These are phyloP conservation scores for Hymenoscyphus albidus DNA, from an alignment of 2,329 filamentous ascomycete genomes.

Conservation along the genomic window DNA sequence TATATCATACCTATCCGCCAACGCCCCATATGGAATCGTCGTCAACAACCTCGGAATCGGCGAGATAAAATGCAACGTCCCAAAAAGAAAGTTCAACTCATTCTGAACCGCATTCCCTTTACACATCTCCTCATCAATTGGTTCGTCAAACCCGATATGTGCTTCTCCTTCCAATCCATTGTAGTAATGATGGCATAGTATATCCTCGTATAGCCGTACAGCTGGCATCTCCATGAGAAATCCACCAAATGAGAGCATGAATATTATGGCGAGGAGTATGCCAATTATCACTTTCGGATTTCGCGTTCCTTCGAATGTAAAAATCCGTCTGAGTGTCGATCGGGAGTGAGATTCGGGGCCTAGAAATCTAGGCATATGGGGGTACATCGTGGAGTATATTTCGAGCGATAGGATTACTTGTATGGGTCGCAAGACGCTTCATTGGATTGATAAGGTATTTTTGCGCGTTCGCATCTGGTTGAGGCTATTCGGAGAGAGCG, in stretches of 20 bases:
- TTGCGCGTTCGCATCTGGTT: neutral
- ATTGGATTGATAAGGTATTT: neutral
- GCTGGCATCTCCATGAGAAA: conserved; percentile 35
- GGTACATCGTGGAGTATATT: neutral
- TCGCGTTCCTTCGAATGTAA: conserved; percentile 17
- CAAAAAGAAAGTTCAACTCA: conserved; percentile 37
- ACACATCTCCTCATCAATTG: conserved; percentile 38
- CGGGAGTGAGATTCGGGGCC: neutral
- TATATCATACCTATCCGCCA: conserved; percentile 36
- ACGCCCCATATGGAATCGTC: conserved; percentile 39
- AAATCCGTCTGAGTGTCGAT: neutral
- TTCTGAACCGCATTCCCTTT: conserved; percentile 39
- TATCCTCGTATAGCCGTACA: conserved; percentile 39
- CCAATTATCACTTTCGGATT: conserved; percentile 33
- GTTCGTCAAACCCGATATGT: conserved; percentile 23
- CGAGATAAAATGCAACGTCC: conserved; percentile 32
- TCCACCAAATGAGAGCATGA: conserved; percentile 32
- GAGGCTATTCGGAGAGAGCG: neutral
- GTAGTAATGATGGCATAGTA: conserved; percentile 40
- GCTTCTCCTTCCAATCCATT: conserved; percentile 23
- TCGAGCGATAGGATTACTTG: neutral
- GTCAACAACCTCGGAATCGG: conserved; percentile 35
- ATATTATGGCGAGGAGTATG: conserved; percentile 34
- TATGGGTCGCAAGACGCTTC: neutral
- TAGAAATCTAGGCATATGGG: neutral